Conservation (phyloP, 2,329 filamentous ascomycete species). For the Dothideomycetes sp. region DNA sequence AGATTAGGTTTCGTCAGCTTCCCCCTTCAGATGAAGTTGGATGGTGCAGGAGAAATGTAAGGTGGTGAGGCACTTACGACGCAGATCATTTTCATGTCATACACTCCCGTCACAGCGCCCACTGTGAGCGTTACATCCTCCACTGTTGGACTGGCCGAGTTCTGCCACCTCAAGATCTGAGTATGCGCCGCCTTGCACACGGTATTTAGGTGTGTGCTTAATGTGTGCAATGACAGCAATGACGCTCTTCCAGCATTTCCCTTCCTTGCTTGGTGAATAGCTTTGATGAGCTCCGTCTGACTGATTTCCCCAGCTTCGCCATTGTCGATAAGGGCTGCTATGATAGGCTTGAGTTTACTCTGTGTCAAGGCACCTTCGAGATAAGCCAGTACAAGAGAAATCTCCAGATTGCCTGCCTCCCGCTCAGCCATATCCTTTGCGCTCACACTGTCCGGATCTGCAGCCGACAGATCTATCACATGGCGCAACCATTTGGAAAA, state of each 20-base stretch:
- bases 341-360: conserved; percentile 43
- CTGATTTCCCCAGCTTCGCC: neutral
- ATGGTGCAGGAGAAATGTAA: too few species aligned
- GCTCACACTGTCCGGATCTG: conserved; percentile 46
- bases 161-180: conserved; percentile 5
- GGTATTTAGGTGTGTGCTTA: neutral
- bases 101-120: neutral
- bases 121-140: neutral
- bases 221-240: neutral
- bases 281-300: neutral
- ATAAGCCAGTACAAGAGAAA: conserved; percentile 62
- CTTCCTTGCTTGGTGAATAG: conserved; percentile 1
- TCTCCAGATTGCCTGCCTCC: conserved; percentile 61
- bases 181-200: conserved; percentile 3
- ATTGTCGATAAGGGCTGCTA: neutral
- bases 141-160: neutral
- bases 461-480: conserved; percentile 67
- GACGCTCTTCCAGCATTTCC: neutral
- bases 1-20: too few species aligned
- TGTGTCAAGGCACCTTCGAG: conserved; percentile 58
- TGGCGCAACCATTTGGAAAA: conserved; percentile 80
- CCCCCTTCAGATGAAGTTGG: too few species aligned
- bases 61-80: too few species aligned
- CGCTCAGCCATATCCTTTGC: conserved; percentile 66
- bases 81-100: conserved; percentile 3